phyloP scores from a whole-genome alignment of 2,329 filamentous ascomycete species.

The Stachybotrys elegans region DNA sequence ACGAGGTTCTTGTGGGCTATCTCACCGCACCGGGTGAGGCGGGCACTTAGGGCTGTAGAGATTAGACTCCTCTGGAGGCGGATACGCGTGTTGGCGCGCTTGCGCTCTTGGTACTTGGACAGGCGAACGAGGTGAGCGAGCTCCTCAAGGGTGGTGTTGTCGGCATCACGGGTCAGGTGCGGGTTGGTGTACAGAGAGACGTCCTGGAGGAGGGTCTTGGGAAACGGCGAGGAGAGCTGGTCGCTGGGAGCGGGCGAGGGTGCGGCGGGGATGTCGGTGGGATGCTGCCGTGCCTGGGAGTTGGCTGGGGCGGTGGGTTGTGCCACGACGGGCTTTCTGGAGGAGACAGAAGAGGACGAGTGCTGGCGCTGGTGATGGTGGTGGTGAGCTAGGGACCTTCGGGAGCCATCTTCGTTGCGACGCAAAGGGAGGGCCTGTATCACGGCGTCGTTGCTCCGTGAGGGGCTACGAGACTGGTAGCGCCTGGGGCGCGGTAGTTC shows the following conservation, averaged over 20 bases:
- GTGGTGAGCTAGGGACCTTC: slow-evolving; percentile 27
- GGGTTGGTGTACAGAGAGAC: slow-evolving; percentile 62
- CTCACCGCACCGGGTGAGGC: slow-evolving; percentile 69
- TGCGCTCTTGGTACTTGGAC: slow-evolving; percentile 77
- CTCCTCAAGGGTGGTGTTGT: slow-evolving; percentile 68
- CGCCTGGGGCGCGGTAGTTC: slow-evolving; percentile 45
- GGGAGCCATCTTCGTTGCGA: slow-evolving; percentile 37
- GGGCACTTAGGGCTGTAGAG: slow-evolving; percentile 68
- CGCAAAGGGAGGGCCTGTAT: slow-evolving; percentile 37
- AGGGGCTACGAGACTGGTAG: slow-evolving; percentile 50
- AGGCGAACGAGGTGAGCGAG: slow-evolving; percentile 73
- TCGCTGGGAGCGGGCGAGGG: slow-evolving; percentile 32
- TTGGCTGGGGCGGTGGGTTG: slow-evolving; percentile 30
- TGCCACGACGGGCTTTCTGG: slow-evolving; percentile 45
- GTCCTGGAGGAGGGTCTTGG: slow-evolving; percentile 57
- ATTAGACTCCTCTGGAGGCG: slow-evolving; percentile 71
- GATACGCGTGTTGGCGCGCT: slow-evolving; percentile 66
- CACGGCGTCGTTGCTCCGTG: slow-evolving; percentile 39
- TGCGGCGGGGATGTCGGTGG: slow-evolving; percentile 19
- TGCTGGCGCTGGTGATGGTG: slow-evolving; percentile 30
- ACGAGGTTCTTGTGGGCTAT: slow-evolving; percentile 70
- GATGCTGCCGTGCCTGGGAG: slow-evolving; percentile 20
- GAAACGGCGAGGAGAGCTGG: slow-evolving; percentile 37
- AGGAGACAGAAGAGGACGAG: slow-evolving; percentile 30
- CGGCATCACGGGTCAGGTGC: slow-evolving; percentile 53